phyloP scores from a whole-genome alignment of 2,329 filamentous ascomycete species.

The Alternaria arborescens region DNA sequence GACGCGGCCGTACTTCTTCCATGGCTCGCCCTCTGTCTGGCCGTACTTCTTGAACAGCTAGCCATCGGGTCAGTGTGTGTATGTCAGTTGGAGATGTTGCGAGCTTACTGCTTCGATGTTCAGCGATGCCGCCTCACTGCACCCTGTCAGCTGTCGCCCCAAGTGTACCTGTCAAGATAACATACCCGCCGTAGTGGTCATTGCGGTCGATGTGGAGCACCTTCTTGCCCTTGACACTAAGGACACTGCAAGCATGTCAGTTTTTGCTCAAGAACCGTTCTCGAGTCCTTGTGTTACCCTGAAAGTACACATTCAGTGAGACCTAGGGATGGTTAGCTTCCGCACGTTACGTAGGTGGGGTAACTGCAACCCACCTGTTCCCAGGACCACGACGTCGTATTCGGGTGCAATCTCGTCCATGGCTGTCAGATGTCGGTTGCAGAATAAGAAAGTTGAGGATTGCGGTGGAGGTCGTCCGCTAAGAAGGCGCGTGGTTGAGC shows the following conservation, averaged over 20 bases:
- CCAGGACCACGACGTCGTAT: conserved; percentile 98
- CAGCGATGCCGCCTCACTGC: conserved; percentile 90
- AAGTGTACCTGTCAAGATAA: conserved; percentile 33
- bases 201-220: conserved; percentile 99
- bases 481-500: conserved; percentile 27
- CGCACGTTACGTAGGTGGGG: conserved; percentile 47
- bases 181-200: conserved; percentile 96
- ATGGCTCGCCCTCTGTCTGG: conserved; percentile 86
- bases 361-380: conserved; percentile 76
- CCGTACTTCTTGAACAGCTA: conserved; percentile 98
- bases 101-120: conserved; percentile 85
- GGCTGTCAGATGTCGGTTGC: conserved; percentile 46
- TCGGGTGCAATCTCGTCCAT: conserved; percentile 99
- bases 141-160: conserved; percentile 32
- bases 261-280: neutral
- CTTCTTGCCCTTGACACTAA: conserved; percentile 99
- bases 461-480: conserved; percentile 35
- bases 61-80: conserved; percentile 50
- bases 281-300: conserved; percentile 67
- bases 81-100: conserved; percentile 23
- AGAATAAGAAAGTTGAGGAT: conserved; percentile 25
- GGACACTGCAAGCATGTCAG: conserved; percentile 67
- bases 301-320: conserved; percentile 99
- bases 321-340: conserved; percentile 64
- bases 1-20: conserved; percentile 95